phyloP scores from a whole-genome alignment of 768 basidiomycete species.

The Crassisporium funariophilum region DNA sequence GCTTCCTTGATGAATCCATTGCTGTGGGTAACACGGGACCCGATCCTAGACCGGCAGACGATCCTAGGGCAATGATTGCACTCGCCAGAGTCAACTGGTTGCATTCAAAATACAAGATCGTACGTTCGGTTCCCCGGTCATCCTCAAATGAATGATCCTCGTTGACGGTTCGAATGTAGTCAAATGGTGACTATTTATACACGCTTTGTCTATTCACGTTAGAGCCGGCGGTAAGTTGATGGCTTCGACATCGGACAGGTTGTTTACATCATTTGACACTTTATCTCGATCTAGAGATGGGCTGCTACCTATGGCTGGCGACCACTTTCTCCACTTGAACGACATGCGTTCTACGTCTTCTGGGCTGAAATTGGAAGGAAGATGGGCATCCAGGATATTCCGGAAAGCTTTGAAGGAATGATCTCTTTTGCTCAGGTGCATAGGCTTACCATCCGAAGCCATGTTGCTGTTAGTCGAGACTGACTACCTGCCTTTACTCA shows the following conservation, averaged over 20 bases:
- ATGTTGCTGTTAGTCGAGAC: neutral
- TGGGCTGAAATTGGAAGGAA: constrained; percentile 48
- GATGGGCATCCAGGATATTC: constrained; percentile 52
- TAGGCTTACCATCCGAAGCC: too few species aligned
- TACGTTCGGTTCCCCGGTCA: constrained; percentile 17
- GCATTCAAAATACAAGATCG: constrained; percentile 44
- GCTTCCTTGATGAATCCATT: constrained; percentile 21
- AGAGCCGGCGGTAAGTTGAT: constrained; percentile 39
- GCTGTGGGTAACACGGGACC: constrained; percentile 13
- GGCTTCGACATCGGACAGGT: neutral
- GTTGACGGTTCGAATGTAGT: constrained; percentile 34
- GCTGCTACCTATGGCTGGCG: constrained; percentile 47
- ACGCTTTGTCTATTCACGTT: constrained; percentile 41
- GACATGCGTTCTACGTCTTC: constrained; percentile 42
- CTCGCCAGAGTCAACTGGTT: constrained; percentile 44
- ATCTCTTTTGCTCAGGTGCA: constrained; percentile 41
- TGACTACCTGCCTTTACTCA: too few species aligned
- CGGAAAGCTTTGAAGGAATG: constrained; percentile 39
- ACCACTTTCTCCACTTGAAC: constrained; percentile 43
- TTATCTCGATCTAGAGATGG: constrained; percentile 34
- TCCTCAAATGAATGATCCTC: neutral
- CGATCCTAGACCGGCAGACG: constrained; percentile 26
- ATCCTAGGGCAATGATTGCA: constrained; percentile 43
- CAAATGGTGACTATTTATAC: constrained; percentile 45
- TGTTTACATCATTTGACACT: neutral